These are phyloP conservation scores for Solanum virginianum DNA, from an alignment of 257 asterid species.

Conservation along the genomic window DNA sequence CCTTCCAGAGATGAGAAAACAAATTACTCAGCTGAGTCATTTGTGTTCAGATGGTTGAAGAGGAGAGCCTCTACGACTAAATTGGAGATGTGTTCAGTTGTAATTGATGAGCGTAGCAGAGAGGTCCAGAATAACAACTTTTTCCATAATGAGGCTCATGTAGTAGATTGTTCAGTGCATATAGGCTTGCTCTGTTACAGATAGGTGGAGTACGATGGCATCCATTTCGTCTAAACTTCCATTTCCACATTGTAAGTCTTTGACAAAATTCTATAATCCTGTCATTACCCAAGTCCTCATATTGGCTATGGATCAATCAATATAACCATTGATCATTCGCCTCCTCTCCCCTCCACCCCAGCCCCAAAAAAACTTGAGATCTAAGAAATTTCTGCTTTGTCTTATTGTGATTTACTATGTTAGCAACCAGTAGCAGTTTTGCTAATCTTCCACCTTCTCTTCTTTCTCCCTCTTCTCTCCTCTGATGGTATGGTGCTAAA, in stretches of 20 bases:
- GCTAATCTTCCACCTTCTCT: background rate
- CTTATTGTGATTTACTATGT: background rate
- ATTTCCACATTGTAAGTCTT: slow-evolving; percentile 43
- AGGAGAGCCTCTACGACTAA: slow-evolving; percentile 64
- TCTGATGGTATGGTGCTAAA: background rate
- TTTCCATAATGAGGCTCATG: slow-evolving; percentile 58
- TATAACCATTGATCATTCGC: too few species aligned
- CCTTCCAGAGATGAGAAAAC: slow-evolving; percentile 15
- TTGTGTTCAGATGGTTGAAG: slow-evolving; percentile 75
- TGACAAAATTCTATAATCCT: background rate
- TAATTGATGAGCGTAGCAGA: slow-evolving; percentile 70
- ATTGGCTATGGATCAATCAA: too few species aligned
- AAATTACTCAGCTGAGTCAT: slow-evolving; percentile 37
- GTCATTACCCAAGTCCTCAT: background rate
- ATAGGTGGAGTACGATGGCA: slow-evolving; percentile 81
- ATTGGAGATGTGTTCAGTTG: slow-evolving; percentile 53
- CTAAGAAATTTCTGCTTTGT: too few species aligned
- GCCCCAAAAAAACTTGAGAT: too few species aligned
- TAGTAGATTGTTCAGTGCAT: slow-evolving; percentile 70
- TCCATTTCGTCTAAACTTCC: slow-evolving; percentile 71
- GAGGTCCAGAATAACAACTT: slow-evolving; percentile 31
- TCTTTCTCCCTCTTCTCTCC: background rate
- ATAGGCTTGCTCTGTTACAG: slow-evolving; percentile 64
- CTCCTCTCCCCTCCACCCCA: too few species aligned
- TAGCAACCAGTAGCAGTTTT: background rate